These are phyloP conservation scores for Xylaria grammica DNA, from an alignment of 495 filamentous ascomycete species.

Conservation along the genomic window DNA sequence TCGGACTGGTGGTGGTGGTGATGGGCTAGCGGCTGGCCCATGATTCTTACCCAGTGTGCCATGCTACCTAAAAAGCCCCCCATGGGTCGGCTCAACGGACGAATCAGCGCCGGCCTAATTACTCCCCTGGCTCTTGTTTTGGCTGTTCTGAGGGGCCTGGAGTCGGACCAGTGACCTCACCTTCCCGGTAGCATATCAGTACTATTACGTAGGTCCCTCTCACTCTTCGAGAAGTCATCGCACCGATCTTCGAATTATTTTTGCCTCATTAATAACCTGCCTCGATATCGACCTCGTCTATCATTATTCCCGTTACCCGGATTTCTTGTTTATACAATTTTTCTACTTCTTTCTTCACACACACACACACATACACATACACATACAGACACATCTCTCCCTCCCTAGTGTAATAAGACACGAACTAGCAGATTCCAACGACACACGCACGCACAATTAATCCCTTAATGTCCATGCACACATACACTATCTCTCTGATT, in stretches of 20 bases:
- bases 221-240: not conserved
- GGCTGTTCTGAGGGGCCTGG: not conserved
- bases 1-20: no score
- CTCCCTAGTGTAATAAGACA: no score
- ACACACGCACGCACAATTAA: not conserved
- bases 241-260: not conserved
- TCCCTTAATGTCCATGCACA: not conserved
- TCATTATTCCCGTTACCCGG: not conserved
- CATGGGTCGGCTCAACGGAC: slow-evolving; percentile 39
- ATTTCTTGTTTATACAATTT: not conserved
- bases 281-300: not conserved
- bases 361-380: no score
- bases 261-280: not conserved
- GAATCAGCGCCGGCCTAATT: slow-evolving; percentile 37
- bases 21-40: no score
- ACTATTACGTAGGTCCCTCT: slow-evolving; percentile 18
- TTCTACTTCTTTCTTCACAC: not conserved
- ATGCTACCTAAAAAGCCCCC: no score
- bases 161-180: slow-evolving; percentile 24
- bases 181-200: slow-evolving; percentile 3
- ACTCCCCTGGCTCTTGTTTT: slow-evolving; percentile 14
- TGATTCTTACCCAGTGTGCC: no score
- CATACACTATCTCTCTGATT: not conserved
- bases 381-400: no score
- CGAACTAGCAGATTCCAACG: no score